Percentiles rank a stretch among this genome's conserved stretches.
Evolutionary conservation across 441 rosid genomes (phyloP).

Genomic region (Pelargonium cotyledonis): DNA sequence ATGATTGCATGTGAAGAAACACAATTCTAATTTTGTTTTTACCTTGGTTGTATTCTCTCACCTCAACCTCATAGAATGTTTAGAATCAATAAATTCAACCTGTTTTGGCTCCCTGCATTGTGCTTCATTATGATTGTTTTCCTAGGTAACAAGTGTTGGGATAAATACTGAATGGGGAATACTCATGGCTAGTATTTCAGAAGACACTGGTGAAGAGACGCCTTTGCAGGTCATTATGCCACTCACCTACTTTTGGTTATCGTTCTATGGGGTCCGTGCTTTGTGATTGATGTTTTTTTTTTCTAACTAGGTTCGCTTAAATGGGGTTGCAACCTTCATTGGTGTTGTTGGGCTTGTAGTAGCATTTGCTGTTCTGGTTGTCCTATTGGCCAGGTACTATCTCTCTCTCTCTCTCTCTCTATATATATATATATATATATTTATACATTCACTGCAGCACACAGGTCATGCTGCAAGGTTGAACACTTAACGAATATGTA

Average conservation of each 20-base stretch:
- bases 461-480: neutral
- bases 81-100: neutral
- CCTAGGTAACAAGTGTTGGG: conserved; percentile 88
- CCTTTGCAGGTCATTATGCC: conserved; percentile 71
- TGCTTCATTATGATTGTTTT: neutral
- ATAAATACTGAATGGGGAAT: conserved; percentile 93
- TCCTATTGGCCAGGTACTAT: conserved; percentile 73
- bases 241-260: neutral
- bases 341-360: conserved; percentile 86
- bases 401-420: neutral
- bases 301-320: conserved; percentile 68
- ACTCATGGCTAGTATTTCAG: conserved; percentile 92
- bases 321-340: conserved; percentile 92
- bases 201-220: conserved; percentile 96
- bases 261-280: neutral
- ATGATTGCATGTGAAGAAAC: neutral
- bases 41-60: neutral
- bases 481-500: conserved; percentile 10
- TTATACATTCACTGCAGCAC: no score
- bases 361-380: conserved; percentile 68
- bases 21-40: neutral
- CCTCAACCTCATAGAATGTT: neutral
- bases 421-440: no score
- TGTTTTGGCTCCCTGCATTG: neutral
- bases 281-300: neutral